These are phyloP conservation scores for Alnus glutinosa DNA, from an alignment of 306 rosid genomes.

Conservation along the genomic window DNA sequence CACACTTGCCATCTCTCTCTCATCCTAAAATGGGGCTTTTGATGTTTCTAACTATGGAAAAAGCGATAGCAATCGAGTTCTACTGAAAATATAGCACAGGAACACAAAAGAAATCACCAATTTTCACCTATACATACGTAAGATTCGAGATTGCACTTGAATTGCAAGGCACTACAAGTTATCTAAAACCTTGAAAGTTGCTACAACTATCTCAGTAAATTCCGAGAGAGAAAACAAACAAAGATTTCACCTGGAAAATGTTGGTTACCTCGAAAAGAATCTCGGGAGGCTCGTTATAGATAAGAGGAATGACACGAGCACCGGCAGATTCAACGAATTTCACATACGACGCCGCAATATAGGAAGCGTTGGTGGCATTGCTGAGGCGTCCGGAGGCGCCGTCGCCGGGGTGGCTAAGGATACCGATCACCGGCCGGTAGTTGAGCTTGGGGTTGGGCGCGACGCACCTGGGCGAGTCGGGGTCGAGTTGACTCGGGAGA, in stretches of 20 bases:
- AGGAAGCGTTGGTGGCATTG: conserved; percentile 59
- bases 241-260: background rate
- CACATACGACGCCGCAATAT: conserved; percentile 86
- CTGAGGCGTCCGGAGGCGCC: conserved; percentile 71
- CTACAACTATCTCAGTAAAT: background rate
- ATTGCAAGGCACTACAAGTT: background rate
- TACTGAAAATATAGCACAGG: background rate
- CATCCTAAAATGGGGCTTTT: background rate
- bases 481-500: conserved; percentile 48
- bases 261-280: conserved; percentile 52
- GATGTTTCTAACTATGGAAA: background rate
- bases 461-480: conserved; percentile 42
- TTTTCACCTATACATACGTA: background rate
- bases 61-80: background rate
- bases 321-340: conserved; percentile 84
- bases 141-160: background rate
- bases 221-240: background rate
- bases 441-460: conserved; percentile 47
- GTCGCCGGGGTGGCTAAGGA: conserved; percentile 83
- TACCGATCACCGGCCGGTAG: conserved; percentile 80
- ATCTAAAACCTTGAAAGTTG: background rate
- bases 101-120: background rate
- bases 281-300: conserved; percentile 63
- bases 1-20: background rate
- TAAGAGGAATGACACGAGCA: conserved; percentile 82